Conservation (phyloP, 192 early-diverging fungal genomes). For the Gaertneriomyces semiglobifer region DNA sequence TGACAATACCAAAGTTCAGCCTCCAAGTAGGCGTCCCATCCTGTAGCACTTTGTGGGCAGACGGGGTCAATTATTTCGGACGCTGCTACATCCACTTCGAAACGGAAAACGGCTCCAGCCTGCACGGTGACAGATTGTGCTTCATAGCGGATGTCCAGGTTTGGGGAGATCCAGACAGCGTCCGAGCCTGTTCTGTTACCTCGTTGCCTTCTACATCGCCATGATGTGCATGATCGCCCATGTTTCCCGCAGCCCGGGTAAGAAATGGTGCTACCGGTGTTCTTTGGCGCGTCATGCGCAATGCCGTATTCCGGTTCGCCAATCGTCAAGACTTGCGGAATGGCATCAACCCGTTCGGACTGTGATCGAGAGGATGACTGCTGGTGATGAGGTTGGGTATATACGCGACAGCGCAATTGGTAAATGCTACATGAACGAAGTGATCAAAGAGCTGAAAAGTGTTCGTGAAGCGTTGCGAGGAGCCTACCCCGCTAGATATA, state of each 20-base stretch:
- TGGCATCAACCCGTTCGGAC: not conserved
- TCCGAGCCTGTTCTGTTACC: too few species aligned
- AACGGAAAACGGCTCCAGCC: slow-evolving; percentile 6
- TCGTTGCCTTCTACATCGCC: too few species aligned
- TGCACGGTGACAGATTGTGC: slow-evolving; percentile 6
- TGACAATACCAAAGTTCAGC: slow-evolving; percentile 22
- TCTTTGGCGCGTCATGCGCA: not conserved
- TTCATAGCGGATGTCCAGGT: slow-evolving; percentile 2
- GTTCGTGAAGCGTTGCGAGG: not conserved
- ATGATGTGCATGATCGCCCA: too few species aligned
- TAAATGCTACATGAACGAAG: not conserved
- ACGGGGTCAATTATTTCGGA: slow-evolving; percentile 3
- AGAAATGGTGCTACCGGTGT: not conserved
- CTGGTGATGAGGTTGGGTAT: not conserved
- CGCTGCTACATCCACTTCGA: slow-evolving; percentile 9
- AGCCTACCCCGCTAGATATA: slow-evolving; percentile 1
- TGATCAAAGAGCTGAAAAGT: not conserved
- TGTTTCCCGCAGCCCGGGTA: too few species aligned
- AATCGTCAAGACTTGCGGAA: not conserved
- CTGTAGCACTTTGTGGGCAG: not conserved
- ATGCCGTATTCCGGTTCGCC: not conserved
- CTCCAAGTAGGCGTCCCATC: slow-evolving; percentile 15
- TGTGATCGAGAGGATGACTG: not conserved
- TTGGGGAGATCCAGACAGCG: not conserved
- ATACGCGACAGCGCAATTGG: not conserved